Percentiles rank a stretch among this genome's conserved stretches.
These are phyloP conservation scores for Lepiota brunneoincarnata DNA, from an alignment of 768 basidiomycete genomes.

Conservation along the genomic window DNA sequence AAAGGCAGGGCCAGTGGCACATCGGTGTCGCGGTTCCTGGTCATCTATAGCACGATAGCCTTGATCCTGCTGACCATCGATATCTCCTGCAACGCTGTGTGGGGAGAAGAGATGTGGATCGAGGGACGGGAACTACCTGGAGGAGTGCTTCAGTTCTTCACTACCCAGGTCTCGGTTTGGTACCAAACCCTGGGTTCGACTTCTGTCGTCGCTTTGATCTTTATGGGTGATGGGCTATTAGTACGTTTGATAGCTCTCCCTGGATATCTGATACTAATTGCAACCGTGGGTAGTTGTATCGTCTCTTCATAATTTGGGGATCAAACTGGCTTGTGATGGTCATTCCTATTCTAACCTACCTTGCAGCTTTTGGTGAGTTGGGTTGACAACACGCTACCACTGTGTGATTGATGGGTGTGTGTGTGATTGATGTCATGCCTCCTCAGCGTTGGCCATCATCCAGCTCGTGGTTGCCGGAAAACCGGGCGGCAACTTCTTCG, in stretches of 20 bases:
- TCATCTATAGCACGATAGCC: conserved; percentile 24
- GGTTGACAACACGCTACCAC: neutral
- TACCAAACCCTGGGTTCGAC: conserved; percentile 29
- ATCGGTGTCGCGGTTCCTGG: conserved; percentile 22
- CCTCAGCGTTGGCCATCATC: conserved; percentile 36
- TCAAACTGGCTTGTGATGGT: conserved; percentile 22
- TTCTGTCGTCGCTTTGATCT: conserved; percentile 24
- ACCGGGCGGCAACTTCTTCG: conserved; percentile 39
- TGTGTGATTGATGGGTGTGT: neutral
- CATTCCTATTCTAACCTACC: conserved; percentile 23
- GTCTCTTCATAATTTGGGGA: conserved; percentile 28
- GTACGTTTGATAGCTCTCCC: conserved; percentile 14
- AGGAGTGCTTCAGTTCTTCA: conserved; percentile 25
- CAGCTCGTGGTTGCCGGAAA: conserved; percentile 34
- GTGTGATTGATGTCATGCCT: neutral
- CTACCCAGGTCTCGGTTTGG: conserved; percentile 25
- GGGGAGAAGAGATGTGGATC: conserved; percentile 32
- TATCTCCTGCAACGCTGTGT: conserved; percentile 27
- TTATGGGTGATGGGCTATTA: conserved; percentile 30
- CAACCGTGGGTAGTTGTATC: conserved; percentile 22
- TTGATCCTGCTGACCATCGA: conserved; percentile 27
- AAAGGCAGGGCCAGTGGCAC: neutral
- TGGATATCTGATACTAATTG: neutral
- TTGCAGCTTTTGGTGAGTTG: conserved; percentile 25
- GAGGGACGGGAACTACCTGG: conserved; percentile 22